Evolutionary conservation across 2,329 filamentous ascomycete genomes (phyloP).

Genomic region (Botryotinia calthae): DNA sequence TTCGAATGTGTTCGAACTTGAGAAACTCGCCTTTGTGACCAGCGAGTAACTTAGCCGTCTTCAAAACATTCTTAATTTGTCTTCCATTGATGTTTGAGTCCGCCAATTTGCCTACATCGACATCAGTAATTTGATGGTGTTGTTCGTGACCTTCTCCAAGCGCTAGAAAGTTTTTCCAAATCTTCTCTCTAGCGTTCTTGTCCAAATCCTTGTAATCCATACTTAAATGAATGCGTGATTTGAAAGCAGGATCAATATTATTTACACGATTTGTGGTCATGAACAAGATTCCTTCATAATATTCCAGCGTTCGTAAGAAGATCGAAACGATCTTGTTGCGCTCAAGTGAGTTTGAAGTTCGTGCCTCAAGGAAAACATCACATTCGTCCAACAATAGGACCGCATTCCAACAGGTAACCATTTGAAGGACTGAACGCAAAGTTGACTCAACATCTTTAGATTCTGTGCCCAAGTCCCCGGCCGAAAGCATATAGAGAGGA

Average conservation of each 20-base stretch:
- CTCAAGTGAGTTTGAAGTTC: slow-evolving; percentile 38
- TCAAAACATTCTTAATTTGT: slow-evolving; percentile 40
- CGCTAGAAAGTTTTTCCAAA: slow-evolving; percentile 32
- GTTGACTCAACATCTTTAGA: slow-evolving; percentile 29
- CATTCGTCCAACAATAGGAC: slow-evolving; percentile 71
- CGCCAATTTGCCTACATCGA: slow-evolving; percentile 26
- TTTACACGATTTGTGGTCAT: slow-evolving; percentile 41
- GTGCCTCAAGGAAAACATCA: slow-evolving; percentile 53
- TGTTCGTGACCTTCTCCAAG: slow-evolving; percentile 26
- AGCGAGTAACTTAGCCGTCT: slow-evolving; percentile 35
- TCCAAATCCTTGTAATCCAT: slow-evolving; percentile 34
- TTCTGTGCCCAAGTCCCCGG: slow-evolving; percentile 49
- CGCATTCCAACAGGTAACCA: slow-evolving; percentile 71
- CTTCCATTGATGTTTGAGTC: slow-evolving; percentile 38
- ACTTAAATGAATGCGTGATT: slow-evolving; percentile 38
- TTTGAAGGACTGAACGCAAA: slow-evolving; percentile 61
- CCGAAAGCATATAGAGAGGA: slow-evolving; percentile 39
- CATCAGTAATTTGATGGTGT: slow-evolving; percentile 25
- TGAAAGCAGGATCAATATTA: slow-evolving; percentile 40
- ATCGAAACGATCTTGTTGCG: slow-evolving; percentile 44
- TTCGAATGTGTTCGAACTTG: slow-evolving; percentile 31
- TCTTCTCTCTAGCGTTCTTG: slow-evolving; percentile 25
- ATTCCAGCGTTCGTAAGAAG: slow-evolving; percentile 41
- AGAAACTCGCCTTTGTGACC: slow-evolving; percentile 30
- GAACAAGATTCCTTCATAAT: slow-evolving; percentile 43